Evolutionary conservation across 495 filamentous ascomycete genomes (phyloP).

Genomic region (Penicillium cinerascens): DNA sequence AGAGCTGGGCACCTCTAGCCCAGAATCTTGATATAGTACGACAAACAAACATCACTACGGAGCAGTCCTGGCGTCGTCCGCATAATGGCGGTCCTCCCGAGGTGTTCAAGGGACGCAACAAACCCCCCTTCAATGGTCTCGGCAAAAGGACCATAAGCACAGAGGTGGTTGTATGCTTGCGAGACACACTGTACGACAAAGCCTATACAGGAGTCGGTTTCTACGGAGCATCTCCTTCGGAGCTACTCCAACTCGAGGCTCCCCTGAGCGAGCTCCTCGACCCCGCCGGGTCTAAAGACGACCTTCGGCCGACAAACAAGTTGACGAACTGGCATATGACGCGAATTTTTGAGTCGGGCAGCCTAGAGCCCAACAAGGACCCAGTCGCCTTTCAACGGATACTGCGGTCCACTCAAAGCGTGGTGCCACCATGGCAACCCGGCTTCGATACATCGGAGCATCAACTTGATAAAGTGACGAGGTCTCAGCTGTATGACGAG

Average conservation of each 20-base stretch:
- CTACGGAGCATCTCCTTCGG: conserved; percentile 18
- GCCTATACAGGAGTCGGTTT: conserved; percentile 32
- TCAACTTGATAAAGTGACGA: conserved; percentile 21
- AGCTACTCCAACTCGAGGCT: conserved; percentile 20
- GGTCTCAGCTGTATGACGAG: conserved; percentile 36
- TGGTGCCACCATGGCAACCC: conserved; percentile 38
- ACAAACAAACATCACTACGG: conserved; percentile 32
- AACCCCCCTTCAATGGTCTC: conserved; percentile 40
- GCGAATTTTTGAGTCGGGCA: conserved; percentile 50
- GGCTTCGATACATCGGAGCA: conserved; percentile 15
- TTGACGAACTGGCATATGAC: conserved; percentile 47
- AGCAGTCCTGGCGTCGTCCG: conserved; percentile 36
- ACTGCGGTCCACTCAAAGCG: conserved; percentile 27
- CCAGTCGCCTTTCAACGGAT: conserved; percentile 39
- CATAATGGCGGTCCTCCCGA: conserved; percentile 11
- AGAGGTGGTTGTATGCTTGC: conserved; percentile 53
- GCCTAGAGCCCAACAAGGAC: conserved; percentile 34
- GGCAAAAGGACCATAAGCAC: conserved; percentile 51
- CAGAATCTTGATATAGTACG: conserved; percentile 23
- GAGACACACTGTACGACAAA: conserved; percentile 48
- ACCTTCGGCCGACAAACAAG: conserved; percentile 27
- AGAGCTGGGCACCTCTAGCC: conserved; percentile 39
- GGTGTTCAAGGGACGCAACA: conserved; percentile 16
- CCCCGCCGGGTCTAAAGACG: conserved; percentile 5
- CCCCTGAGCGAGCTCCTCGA: conserved; percentile 28